These are phyloP conservation scores for Thymus quinquecostatus DNA, from an alignment of 257 asterid genomes.

Conservation along the genomic window DNA sequence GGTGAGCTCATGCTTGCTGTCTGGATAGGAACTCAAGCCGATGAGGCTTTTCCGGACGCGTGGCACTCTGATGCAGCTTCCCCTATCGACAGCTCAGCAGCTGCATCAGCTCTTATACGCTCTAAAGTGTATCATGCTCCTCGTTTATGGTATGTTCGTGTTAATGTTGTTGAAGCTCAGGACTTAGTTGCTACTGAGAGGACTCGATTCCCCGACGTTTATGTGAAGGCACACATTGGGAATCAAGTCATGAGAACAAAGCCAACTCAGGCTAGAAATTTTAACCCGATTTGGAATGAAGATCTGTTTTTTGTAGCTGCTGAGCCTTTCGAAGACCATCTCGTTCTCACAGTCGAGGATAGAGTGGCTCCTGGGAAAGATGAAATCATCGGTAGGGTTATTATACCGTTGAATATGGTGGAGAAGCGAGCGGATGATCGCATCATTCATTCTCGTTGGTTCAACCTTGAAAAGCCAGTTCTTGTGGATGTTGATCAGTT, in stretches of 20 bases:
- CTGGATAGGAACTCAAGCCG: constrained; percentile 96
- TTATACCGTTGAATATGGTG: constrained; percentile 69
- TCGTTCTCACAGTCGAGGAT: constrained; percentile 82
- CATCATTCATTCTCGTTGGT: constrained; percentile 83
- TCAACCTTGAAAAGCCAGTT: constrained; percentile 79
- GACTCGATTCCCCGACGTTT: constrained; percentile 76
- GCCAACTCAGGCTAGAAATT: constrained; percentile 65
- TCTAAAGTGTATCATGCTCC: constrained; percentile 95
- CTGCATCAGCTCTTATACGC: constrained; percentile 68
- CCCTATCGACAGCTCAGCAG: constrained; percentile 74
- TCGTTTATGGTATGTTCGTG: constrained; percentile 87
- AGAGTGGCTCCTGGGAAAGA: constrained; percentile 94
- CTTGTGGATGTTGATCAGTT: constrained; percentile 78
- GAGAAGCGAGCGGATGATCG: constrained; percentile 93
- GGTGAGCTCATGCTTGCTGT: constrained; percentile 93
- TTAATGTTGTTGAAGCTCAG: constrained; percentile 87
- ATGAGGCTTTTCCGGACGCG: constrained; percentile 91
- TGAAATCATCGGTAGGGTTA: constrained; percentile 81
- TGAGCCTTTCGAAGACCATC: constrained; percentile 92
- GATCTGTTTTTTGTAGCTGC: constrained; percentile 85
- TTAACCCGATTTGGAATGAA: constrained; percentile 91
- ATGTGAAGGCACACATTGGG: constrained; percentile 87
- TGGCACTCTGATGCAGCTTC: constrained; percentile 94
- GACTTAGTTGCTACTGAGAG: constrained; percentile 75
- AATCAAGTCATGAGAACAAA: constrained; percentile 85